Evolutionary conservation across 164 flowering plant species (phyloP), one percentile per base, ranked within the genome.

Genomic region (Liquidambar formosana): DNA sequence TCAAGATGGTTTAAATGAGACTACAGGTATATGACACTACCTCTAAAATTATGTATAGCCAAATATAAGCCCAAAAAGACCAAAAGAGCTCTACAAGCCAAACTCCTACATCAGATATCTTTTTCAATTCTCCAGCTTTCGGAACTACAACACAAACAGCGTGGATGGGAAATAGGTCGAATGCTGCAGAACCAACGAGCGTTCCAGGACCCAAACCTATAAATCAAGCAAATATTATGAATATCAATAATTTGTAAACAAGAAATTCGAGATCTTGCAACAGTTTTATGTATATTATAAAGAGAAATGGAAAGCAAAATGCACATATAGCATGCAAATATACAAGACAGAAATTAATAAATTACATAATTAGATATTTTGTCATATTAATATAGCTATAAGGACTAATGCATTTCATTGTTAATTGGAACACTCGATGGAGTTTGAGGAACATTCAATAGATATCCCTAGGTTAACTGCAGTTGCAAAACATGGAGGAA

Each of bases 151-250:
- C 98, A 66, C 97, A 94, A 73, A 94, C 91, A 71, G 97, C 98
- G 75, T 94, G 98, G 75, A 92, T 94, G 12, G 98, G 98, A 73
- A 92, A 94, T 62, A 94, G 87, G 75, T 94, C 96, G 72, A 94
- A 94, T 71, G 96, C 98, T 71, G 98, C 98, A 78, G 97, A 94
- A 66, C 98, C 98, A 77, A 92, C 97, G 59, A 94, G 94, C 12
- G 95, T 90, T 69, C 93, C 98, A 70, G 98, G 98, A 70, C 98
- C 98, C 83, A 94, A 82, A 75, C 98, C 98, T 92, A 63, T 23
- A 65, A 1, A 71, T 51, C 27, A 61, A n/a, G 41, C 14, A 57
- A n/a, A 61, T 23, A 26, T 2, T 57, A 56, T 0, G 41, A 47
- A 51, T 27, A 5, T 66, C 13, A 43, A 16, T 25, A 51, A 43